These are phyloP conservation scores for Epichloe coenophiala DNA, from an alignment of 2,329 filamentous ascomycete species.

Conservation along the genomic window DNA sequence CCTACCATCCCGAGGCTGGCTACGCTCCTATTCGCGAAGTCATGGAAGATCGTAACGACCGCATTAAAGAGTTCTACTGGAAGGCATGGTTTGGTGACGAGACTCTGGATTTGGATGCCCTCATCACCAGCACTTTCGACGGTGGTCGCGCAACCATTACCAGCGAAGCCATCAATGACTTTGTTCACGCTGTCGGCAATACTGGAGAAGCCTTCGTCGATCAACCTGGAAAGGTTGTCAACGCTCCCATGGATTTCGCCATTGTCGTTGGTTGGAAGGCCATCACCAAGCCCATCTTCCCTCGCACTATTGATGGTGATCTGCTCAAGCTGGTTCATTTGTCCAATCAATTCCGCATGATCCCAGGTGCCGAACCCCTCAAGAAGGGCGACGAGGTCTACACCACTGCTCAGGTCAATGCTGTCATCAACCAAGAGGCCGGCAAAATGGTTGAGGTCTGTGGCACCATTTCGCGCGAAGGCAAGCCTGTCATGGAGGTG, in stretches of 20 bases:
- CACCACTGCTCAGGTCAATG: slow-evolving; percentile 91
- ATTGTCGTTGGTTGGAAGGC: slow-evolving; percentile 99
- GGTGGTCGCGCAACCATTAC: slow-evolving; percentile 81
- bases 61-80: slow-evolving; percentile 99
- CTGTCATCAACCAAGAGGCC: slow-evolving; percentile 93
- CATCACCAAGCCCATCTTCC: slow-evolving; percentile 98
- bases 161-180: slow-evolving; percentile 89
- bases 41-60: slow-evolving; percentile 91
- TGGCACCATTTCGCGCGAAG: slow-evolving; percentile 79
- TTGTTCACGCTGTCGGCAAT: slow-evolving; percentile 97
- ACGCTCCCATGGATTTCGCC: slow-evolving; percentile 96
- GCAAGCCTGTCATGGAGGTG: slow-evolving; percentile 87
- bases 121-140: slow-evolving; percentile 78
- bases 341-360: slow-evolving; percentile 96
- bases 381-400: slow-evolving; percentile 91
- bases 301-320: slow-evolving; percentile 88
- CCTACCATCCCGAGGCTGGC: slow-evolving; percentile 85
- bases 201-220: slow-evolving; percentile 96
- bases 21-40: slow-evolving; percentile 97
- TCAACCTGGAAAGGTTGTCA: slow-evolving; percentile 83
- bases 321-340: slow-evolving; percentile 91
- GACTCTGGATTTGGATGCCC: slow-evolving; percentile 65
- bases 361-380: slow-evolving; percentile 83
- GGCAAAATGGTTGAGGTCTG: slow-evolving; percentile 99
- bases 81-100: slow-evolving; percentile 92